Evolutionary conservation across 768 basidiomycete species (phyloP).

Genomic region (Psilocybe cubensis): DNA sequence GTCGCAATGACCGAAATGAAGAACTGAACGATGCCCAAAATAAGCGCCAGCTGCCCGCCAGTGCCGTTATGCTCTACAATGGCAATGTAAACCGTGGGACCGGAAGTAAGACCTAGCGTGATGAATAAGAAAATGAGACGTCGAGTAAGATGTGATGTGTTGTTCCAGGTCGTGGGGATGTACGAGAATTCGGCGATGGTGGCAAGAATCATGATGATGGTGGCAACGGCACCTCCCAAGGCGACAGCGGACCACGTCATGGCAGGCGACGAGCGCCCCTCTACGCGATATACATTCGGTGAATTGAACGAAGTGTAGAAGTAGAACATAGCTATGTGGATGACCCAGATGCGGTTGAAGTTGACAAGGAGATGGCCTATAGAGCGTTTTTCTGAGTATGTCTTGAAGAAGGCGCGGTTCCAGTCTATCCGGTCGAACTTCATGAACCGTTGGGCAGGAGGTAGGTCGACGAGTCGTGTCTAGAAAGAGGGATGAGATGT

Average conservation of each 20-base stretch:
- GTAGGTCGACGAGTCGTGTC: slow-evolving; percentile 90
- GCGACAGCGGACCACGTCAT: slow-evolving; percentile 94
- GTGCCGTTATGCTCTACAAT: slow-evolving; percentile 73
- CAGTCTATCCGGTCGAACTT: slow-evolving; percentile 97
- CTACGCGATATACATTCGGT: slow-evolving; percentile 76
- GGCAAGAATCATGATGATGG: slow-evolving; percentile 93
- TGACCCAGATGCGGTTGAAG: slow-evolving; percentile 99
- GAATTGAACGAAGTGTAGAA: slow-evolving; percentile 97
- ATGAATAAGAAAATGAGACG: slow-evolving; percentile 88
- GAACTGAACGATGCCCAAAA: slow-evolving; percentile 96
- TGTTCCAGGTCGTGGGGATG: slow-evolving; percentile 99
- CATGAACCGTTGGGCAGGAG: slow-evolving; percentile 94
- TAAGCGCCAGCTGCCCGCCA: slow-evolving; percentile 77
- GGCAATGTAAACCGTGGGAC: slow-evolving; percentile 94
- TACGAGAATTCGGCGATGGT: slow-evolving; percentile 96
- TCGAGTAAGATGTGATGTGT: slow-evolving; percentile 93
- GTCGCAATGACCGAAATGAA: slow-evolving; percentile 89
- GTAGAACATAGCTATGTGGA: slow-evolving; percentile 93
- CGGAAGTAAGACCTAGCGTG: slow-evolving; percentile 89
- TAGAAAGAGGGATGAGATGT: slow-evolving; percentile 31
- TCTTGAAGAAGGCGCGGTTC: slow-evolving; percentile 98
- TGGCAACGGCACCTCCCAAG: slow-evolving; percentile 95
- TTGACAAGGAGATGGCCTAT: slow-evolving; percentile 98
- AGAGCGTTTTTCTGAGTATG: slow-evolving; percentile 96
- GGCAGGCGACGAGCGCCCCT: slow-evolving; percentile 64